Evolutionary conservation across 2,329 filamentous ascomycete genomes (phyloP).

Genomic region (Sarocladium brachiariae): DNA sequence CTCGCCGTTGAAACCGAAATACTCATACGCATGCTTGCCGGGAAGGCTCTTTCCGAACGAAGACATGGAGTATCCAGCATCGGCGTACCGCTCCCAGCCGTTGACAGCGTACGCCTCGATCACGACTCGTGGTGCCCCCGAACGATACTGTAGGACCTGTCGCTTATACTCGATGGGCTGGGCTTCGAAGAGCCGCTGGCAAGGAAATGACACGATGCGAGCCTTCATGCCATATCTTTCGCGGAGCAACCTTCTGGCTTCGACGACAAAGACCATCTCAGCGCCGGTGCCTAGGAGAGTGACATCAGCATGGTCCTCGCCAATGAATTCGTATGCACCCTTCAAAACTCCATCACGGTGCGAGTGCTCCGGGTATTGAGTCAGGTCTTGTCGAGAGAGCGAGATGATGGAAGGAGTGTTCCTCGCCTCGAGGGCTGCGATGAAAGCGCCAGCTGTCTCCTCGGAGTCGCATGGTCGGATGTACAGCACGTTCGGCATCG

Average conservation of each 20-base stretch:
- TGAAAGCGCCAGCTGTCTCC: constrained; percentile 49
- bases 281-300: constrained; percentile 34
- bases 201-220: constrained; percentile 38
- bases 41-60: constrained; percentile 50
- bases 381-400: constrained; percentile 36
- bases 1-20: constrained; percentile 46
- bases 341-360: constrained; percentile 32
- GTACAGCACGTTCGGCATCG: constrained; percentile 57
- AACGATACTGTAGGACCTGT: constrained; percentile 33
- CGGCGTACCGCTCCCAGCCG: constrained; percentile 55
- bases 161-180: constrained; percentile 39
- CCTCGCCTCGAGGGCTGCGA: constrained; percentile 34
- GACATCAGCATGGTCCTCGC: constrained; percentile 35
- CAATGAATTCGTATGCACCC: constrained; percentile 40
- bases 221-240: constrained; percentile 28
- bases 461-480: constrained; percentile 54
- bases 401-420: constrained; percentile 41
- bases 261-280: constrained; percentile 27
- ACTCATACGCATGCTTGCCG: constrained; percentile 45
- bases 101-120: constrained; percentile 53
- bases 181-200: constrained; percentile 35
- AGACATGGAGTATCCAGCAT: constrained; percentile 47
- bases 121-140: constrained; percentile 43
- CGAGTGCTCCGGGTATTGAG: constrained; percentile 31
- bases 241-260: constrained; percentile 30